Evolutionary conservation across 2,329 filamentous ascomycete species (phyloP), one percentile per base, ranked within the genome.

Genomic region (Emericellopsis cladophorae): DNA sequence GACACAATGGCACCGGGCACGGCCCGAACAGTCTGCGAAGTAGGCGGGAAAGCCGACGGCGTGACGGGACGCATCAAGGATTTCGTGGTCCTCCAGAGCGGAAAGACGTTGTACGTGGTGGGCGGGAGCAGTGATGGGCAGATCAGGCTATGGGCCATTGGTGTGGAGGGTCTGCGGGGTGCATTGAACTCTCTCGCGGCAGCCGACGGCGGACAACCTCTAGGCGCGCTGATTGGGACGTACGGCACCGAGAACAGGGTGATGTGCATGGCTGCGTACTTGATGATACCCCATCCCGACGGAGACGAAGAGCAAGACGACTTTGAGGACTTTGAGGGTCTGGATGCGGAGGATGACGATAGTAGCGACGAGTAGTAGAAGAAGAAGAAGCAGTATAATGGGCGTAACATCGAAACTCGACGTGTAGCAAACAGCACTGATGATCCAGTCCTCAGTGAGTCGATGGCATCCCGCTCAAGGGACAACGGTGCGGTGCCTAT

Each of bases 201-300:
- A n/a, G 33, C 22, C 10, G 41, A 44, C 39, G 49, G 45, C 46
- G 45, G 45, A 24, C 50, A 44, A 37, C 42, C 44, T 33, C 56
- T 51, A 18, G 88, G 85, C 24, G 71, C 64, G 48, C 56, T 93
- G 42, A 57, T 95, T 36, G 87, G 81, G 14, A 79, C 74, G 26
- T 92, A 92, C 53, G 82, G 89, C 60, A 95, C 89, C 18, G 79
- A 81, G 36, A 89, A 90, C 57, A 72, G 92, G 42, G 88, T 96
- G 49, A 96, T 89, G 31, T 96, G 92, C 57, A 56, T 96, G 52
- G 79, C 78, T 51, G 82, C 82, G 18, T 96, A 94, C 64, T 67
- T 85, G 47, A 93, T 96, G 86, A 74, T 84, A 58, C 73, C 79
- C 50, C 67, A 72, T 37, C 73, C 76, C 14, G 76, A 79, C 33